Evolutionary conservation across 805 yeast species (phyloP), one percentile per base, ranked within the genome.

Genomic region (Ogataea paraovalis): DNA sequence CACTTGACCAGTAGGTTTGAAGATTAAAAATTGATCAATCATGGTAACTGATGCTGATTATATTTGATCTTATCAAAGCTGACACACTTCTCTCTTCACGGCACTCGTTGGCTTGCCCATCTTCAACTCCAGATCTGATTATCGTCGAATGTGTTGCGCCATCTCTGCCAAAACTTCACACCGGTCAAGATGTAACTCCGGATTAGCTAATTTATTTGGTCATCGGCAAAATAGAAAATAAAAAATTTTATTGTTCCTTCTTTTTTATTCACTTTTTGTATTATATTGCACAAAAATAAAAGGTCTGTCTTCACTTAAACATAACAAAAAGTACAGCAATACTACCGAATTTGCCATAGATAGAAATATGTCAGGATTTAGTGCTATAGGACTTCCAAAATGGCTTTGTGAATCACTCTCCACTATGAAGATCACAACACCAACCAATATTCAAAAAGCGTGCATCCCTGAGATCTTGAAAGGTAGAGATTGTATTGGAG

Each of bases 401-500:
- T 91, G 99, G 97, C 80, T 94, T 18, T 73, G 74, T 27, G 97
- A 92, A 55, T 76, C 97, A 0, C 75, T 94, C 4, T 65, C 69
- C 0, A 80, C 95, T 7, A 89, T 94, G 95, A 82, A 82, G 51
- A 94, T 94, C 41, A 71, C 76, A 23, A 73, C 77, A 4, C 99
- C 99, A 1, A 87, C 98, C 0, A 79, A 80, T 19, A 92, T 94
- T 70, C 99, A 94, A 64, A 62, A 71, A 8, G 87, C 89, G 3
- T 89, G 97, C 62, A 92, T 94, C 41, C 98, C 98, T 0, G 79
- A 84, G 47, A 87, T 94, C 48, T 63, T 94, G 34, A 74, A 73
- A 38, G 97, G 96, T 7, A 78, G 83, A 56, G 96, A 91, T 65
- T 91, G 97, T 68, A 92, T 94, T 44, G 99, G 99, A 44, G 99